Percentiles rank a stretch among this genome's conserved stretches.
These are phyloP conservation scores for Petunia hybrid DNA, from an alignment of 305 asterid genomes.

Conservation along the genomic window DNA sequence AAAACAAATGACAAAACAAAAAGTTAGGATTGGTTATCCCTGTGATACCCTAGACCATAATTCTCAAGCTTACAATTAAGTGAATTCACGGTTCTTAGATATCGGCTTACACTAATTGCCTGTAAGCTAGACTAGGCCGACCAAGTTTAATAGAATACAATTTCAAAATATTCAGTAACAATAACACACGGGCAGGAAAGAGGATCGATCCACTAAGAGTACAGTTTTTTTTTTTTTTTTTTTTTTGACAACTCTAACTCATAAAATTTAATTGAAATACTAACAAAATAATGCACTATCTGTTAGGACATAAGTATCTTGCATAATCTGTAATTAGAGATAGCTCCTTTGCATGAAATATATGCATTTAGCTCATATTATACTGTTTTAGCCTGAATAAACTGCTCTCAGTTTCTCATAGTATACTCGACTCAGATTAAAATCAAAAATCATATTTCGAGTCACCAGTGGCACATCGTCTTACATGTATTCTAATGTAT, in stretches of 20 bases:
- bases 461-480: neutral
- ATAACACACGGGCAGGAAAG: neutral
- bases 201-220: neutral
- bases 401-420: neutral
- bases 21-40: slow-evolving; percentile 2
- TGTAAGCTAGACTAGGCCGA: neutral
- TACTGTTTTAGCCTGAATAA: neutral
- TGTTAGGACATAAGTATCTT: neutral
- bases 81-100: neutral
- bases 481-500: slow-evolving; percentile 9
- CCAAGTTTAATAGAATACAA: neutral
- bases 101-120: neutral
- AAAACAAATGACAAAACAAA: neutral
- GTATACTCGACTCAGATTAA: neutral
- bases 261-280: neutral
- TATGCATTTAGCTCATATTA: neutral
- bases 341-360: neutral
- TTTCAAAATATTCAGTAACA: neutral
- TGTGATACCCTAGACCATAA: neutral
- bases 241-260: neutral
- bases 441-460: neutral
- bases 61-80: neutral
- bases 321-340: neutral
- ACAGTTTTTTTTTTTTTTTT: neutral
- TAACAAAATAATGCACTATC: neutral